phyloP scores from a whole-genome alignment of 2,329 filamentous ascomycete species.

The Verticillium klebahnii region DNA sequence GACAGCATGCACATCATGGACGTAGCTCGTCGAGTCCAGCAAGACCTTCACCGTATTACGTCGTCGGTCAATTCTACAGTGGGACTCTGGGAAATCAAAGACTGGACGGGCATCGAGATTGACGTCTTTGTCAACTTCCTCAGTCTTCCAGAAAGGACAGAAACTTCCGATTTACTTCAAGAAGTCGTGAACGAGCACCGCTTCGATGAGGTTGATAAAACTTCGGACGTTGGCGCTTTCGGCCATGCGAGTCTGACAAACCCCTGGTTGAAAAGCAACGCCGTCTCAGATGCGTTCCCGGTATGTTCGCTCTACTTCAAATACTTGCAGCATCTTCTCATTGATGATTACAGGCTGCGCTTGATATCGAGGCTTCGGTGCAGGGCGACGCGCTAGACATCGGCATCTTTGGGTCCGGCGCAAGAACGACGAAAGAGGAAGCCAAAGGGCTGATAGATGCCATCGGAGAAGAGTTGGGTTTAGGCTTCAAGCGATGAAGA shows the following conservation, averaged over 20 bases:
- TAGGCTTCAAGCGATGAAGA: background rate
- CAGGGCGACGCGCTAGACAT: slow-evolving; percentile 26
- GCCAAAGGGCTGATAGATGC: background rate
- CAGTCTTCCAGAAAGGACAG: slow-evolving; percentile 36
- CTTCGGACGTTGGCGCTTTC: too few species aligned
- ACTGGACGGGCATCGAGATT: slow-evolving; percentile 70
- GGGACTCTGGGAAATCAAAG: slow-evolving; percentile 64
- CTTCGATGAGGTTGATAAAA: background rate
- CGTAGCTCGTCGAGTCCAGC: slow-evolving; percentile 59
- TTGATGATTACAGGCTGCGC: slow-evolving; percentile 24
- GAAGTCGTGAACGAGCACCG: background rate
- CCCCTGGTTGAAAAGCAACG: slow-evolving; percentile 17
- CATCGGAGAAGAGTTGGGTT: background rate
- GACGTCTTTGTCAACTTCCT: slow-evolving; percentile 82
- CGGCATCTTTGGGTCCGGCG: slow-evolving; percentile 30
- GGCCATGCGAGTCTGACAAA: slow-evolving; percentile 7
- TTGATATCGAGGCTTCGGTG: slow-evolving; percentile 36
- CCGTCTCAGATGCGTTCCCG: slow-evolving; percentile 22
- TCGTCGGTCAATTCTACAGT: slow-evolving; percentile 49
- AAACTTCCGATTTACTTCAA: background rate
- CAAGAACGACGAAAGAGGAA: slow-evolving; percentile 1
- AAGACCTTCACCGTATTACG: slow-evolving; percentile 60
- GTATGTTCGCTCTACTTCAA: slow-evolving; percentile 16
- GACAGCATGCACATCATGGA: slow-evolving; percentile 30
- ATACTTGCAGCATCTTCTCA: background rate